Base-by-base conservation (phyloP, 2,329 filamentous ascomycete species). In the Fusarium caatingaense region DNA sequence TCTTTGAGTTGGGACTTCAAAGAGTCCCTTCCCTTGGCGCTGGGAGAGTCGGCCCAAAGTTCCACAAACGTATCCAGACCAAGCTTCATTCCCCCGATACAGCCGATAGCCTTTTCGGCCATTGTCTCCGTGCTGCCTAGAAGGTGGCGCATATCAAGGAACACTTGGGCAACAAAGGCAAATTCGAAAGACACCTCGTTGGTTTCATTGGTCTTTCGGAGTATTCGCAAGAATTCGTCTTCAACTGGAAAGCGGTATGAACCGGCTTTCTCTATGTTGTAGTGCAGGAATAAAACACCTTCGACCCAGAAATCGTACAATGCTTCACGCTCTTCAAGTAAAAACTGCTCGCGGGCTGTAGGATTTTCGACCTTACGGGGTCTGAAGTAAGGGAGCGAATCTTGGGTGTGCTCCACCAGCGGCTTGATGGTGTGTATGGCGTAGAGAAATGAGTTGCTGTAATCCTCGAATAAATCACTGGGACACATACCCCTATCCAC, bases 341-440 rank as follows among this genome's bases (percentile, higher is more conserved):
- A 8, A 27, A 6, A 1, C 18, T n/a, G 25, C 3, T n/a, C 7
- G 1, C 7, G 11, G 7, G 23, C 6, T 16, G 16, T 27, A 3
- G 25, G 0, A 4, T 5, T 6, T 18, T 27, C 16, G 5, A 13
- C 3, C 44, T 28, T n/a, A 2, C 3, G 4, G 3, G 44, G 44
- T 18, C 15, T 46, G 11, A 13, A 25, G 5, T 2, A 25, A 27
- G 4, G 2, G 20, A 27, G 44, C 9, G 44, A 5, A 5, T 28
- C 23, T 18, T 46, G 44, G 4, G 44, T 46, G 8, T 46, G 11
- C 18, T 28, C 7, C 7, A 46, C 23, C 44, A 46, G 12, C 25
- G 44, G 42, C 23, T 18, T 2, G 1, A 46, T 27, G 7, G 5
- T n/a, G 3, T 9, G 6, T 8, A 46, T 5, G 1, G 23, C 23